Evolutionary conservation across 2,329 filamentous ascomycete species (phyloP).

Genomic region (Fusarium oligoseptatum): DNA sequence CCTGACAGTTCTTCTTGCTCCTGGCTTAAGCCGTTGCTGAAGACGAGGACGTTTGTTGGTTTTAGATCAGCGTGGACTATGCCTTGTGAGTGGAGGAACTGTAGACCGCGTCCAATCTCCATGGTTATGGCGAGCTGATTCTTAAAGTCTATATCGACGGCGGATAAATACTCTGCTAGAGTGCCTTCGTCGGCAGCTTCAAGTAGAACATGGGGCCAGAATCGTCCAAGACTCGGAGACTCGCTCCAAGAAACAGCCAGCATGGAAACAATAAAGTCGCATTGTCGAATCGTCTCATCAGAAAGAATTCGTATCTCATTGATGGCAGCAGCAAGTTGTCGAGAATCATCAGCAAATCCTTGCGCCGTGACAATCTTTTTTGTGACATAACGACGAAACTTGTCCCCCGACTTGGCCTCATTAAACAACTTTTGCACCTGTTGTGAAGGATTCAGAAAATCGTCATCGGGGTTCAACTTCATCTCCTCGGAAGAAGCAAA

Average conservation of each 20-base stretch:
- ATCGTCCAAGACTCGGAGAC: neutral
- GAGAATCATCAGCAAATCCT: neutral
- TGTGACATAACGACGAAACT: neutral
- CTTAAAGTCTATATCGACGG: neutral
- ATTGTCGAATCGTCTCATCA: neutral
- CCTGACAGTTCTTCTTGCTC: neutral
- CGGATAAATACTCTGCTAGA: neutral
- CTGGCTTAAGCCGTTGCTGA: neutral
- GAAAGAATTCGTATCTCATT: neutral
- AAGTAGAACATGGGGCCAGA: neutral
- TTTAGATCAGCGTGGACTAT: neutral
- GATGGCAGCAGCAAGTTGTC: neutral
- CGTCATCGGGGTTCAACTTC: neutral
- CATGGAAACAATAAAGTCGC: neutral
- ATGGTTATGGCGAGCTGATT: neutral
- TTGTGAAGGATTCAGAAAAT: neutral
- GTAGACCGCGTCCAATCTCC: neutral
- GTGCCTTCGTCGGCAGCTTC: neutral
- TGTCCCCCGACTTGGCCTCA: neutral
- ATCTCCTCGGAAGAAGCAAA: neutral
- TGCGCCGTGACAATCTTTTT: neutral
- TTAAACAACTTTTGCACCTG: neutral
- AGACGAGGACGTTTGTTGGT: neutral
- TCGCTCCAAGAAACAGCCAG: neutral
- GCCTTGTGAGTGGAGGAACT: neutral